phyloP scores from a whole-genome alignment of 1,139 yeast species.

The Maudiozyma humilis region DNA sequence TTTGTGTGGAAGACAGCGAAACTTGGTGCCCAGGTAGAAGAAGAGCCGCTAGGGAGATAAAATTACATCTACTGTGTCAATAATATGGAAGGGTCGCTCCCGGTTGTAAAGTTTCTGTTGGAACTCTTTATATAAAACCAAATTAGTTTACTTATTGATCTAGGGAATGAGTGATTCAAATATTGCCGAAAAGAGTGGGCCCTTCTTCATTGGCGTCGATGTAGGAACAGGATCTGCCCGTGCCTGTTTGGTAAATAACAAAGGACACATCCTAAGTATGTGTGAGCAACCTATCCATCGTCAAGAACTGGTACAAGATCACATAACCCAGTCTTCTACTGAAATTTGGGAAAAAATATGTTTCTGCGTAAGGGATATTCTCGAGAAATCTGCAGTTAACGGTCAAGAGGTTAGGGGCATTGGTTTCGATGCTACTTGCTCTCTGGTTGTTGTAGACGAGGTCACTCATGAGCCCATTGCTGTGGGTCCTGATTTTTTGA shows the following conservation, averaged over 20 bases:
- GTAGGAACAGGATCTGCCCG: conserved; percentile 97
- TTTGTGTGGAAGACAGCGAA: no score
- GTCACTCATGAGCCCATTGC: conserved; percentile 62
- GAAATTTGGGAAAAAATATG: conserved; percentile 91
- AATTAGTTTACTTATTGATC: no score
- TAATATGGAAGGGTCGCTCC: no score
- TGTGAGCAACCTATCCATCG: conserved; percentile 73
- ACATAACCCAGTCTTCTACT: conserved; percentile 77
- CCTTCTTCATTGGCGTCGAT: conserved; percentile 81
- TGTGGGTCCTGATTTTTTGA: conserved; percentile 84
- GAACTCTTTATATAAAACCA: no score
- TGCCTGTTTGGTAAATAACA: conserved; percentile 79
- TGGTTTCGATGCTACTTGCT: conserved; percentile 97
- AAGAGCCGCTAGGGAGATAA: no score
- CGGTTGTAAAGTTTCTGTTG: no score
- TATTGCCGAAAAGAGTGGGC: background rate
- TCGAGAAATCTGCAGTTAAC: conserved; percentile 67
- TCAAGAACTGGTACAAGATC: conserved; percentile 62
- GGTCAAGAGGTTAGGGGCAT: conserved; percentile 66
- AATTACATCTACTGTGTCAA: no score
- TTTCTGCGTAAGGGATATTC: conserved; percentile 65
- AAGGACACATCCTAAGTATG: conserved; percentile 74
- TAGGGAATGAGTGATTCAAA: background rate
- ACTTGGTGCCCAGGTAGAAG: no score
- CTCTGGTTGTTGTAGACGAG: conserved; percentile 72